Evolutionary conservation across 805 yeast genomes (phyloP).

Genomic region (Yarrowia keelungensis): DNA sequence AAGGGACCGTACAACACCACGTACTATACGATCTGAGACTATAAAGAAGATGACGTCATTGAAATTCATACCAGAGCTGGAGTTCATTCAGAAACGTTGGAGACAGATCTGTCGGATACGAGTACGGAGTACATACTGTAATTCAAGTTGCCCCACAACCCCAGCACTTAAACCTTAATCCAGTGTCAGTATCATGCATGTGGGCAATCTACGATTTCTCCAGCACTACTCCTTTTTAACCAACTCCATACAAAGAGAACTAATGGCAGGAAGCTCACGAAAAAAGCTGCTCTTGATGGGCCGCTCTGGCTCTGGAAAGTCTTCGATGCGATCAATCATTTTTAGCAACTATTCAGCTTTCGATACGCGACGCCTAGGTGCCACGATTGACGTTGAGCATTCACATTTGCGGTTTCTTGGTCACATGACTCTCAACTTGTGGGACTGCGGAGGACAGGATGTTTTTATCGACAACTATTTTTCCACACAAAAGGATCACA

Average conservation of each 20-base stretch:
- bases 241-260: background rate
- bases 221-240: background rate
- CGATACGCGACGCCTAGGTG: slow-evolving; percentile 93
- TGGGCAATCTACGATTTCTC: background rate
- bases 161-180: slow-evolving; percentile 8
- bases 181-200: background rate
- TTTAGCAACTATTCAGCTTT: slow-evolving; percentile 96
- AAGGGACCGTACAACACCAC: background rate
- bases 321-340: slow-evolving; percentile 95
- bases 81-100: no score
- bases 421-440: slow-evolving; percentile 90
- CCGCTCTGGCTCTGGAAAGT: slow-evolving; percentile 95
- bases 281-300: slow-evolving; percentile 72
- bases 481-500: slow-evolving; percentile 86
- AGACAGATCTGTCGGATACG: no score
- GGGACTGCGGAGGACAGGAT: slow-evolving; percentile 98
- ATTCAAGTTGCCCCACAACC: background rate
- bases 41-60: no score
- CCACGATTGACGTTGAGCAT: slow-evolving; percentile 98
- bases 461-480: slow-evolving; percentile 94
- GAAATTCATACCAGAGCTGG: no score
- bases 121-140: no score
- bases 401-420: slow-evolving; percentile 91
- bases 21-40: background rate
- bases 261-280: slow-evolving; percentile 46